Evolutionary conservation across 306 rosid genomes (phyloP), one percentile per base, ranked within the genome.

Genomic region (Heteromeles arbutifolia): DNA sequence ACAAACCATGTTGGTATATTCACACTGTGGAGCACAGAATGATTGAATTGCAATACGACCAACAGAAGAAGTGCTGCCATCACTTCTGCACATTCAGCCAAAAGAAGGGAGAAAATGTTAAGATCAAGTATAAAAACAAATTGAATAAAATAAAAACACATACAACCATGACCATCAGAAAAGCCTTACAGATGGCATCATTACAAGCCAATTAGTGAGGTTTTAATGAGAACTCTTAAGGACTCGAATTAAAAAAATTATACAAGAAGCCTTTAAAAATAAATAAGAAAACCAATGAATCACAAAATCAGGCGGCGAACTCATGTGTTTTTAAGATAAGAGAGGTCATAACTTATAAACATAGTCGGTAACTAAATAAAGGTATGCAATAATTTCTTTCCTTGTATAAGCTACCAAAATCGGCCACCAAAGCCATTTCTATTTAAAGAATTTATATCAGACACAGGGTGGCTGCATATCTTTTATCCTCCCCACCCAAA

Each of bases 1-100:
- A 72, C 96, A 83, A 10, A 94, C 97, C 92, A 81, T 81, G 79
- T 85, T 70, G 74, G 96, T 84, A 83, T 86, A 85, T 80, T 77
- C 81, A 80, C 94, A 91, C 69, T 91, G 97, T 73, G 96, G 97
- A 73, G 97, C 88, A 79, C 98, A 88, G 63, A 94, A 86, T 74
- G 98, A 94, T 59, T 94, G 98, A 79, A 94, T 86, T 61, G 97
- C 94, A 86, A 91, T 80, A 32, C 93, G 92, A 52, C 93, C 89
- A 82, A 83, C 91, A 18, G 86, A 71, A 74, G 88, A 72, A 77
- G 72, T 72, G 79, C 56, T 77, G 75, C 86, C 77, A 62, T 81
- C 90, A 37, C 70, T 80, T 87, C 92, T 93, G 82, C 39, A 26
- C 10, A 73, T 78, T 50, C n/a, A 28, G 41, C 45, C 78, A 22